Conservation (phyloP, 805 yeast species). For the Diddensiella transvaalensis region DNA sequence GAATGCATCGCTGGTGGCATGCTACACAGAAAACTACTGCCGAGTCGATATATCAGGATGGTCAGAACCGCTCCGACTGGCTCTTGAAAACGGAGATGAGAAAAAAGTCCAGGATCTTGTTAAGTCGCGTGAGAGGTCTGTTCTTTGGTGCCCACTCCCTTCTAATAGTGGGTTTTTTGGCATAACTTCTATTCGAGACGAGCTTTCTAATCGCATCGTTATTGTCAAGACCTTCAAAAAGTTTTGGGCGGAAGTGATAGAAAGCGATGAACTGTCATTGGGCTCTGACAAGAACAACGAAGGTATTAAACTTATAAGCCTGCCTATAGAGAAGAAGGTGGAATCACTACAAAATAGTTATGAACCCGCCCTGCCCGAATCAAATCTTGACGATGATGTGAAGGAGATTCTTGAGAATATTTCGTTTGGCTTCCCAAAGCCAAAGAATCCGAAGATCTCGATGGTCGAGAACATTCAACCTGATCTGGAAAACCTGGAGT, state of each 20-base stretch:
- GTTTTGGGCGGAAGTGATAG: constrained; percentile 8
- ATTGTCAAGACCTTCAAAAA: constrained; percentile 1
- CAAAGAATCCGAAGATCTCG: constrained; percentile 8
- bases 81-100: constrained; percentile 19
- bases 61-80: constrained; percentile 12
- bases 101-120: constrained; percentile 4
- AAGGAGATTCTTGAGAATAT: constrained; percentile 5
- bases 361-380: constrained; percentile 5
- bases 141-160: not conserved
- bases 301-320: not conserved
- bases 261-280: not conserved
- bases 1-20: not conserved
- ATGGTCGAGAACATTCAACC: constrained; percentile 23
- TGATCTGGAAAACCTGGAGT: constrained; percentile 24
- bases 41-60: constrained; percentile 12
- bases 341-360: constrained; percentile 1
- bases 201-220: constrained; percentile 3
- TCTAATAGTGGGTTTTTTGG: constrained; percentile 14
- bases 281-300: not conserved
- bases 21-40: not conserved
- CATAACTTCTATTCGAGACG: constrained; percentile 1
- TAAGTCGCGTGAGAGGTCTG: not conserved
- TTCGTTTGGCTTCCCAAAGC: not conserved
- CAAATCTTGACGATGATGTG: constrained; percentile 9
- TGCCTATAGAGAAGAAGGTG: not conserved